Percentiles rank a stretch among this genome's conserved stretches.
Evolutionary conservation across 257 asterid species (phyloP).

Genomic region (Penstemon eatonii): DNA sequence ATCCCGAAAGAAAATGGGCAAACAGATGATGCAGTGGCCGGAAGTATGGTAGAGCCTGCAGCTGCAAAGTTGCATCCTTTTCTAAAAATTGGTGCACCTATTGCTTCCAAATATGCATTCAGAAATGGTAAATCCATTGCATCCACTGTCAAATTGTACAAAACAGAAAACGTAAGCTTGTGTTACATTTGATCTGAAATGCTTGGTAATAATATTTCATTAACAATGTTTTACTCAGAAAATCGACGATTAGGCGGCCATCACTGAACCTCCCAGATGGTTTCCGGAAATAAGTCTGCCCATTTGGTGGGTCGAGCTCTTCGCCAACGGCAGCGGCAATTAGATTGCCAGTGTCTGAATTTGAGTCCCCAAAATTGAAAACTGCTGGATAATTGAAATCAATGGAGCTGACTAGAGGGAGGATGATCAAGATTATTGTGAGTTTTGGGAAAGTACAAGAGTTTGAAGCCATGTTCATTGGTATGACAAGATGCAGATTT

Average conservation of each 20-base stretch:
- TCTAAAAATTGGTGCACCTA: slow-evolving; percentile 37
- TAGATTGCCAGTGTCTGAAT: slow-evolving; percentile 43
- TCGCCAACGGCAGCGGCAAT: slow-evolving; percentile 37
- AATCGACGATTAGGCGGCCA: slow-evolving; percentile 45
- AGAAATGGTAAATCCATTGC: slow-evolving; percentile 34
- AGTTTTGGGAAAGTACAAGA: too few relatives aligned
- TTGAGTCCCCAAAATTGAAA: slow-evolving; percentile 43
- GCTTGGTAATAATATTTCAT: too few relatives aligned
- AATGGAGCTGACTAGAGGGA: neutral
- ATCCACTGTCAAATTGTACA: neutral
- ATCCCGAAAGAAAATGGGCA: slow-evolving; percentile 43
- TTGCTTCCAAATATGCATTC: slow-evolving; percentile 41
- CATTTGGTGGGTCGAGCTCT: slow-evolving; percentile 33
- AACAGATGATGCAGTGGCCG: slow-evolving; percentile 19
- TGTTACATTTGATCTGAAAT: too few relatives aligned
- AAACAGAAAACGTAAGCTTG: neutral
- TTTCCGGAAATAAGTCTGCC: slow-evolving; percentile 39
- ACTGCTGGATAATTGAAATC: slow-evolving; percentile 18
- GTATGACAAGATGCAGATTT: slow-evolving; percentile 24
- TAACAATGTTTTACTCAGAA: slow-evolving; percentile 30
- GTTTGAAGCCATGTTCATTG: too few relatives aligned
- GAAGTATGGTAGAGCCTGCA: slow-evolving; percentile 41
- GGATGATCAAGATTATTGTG: too few relatives aligned
- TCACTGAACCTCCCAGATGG: slow-evolving; percentile 43
- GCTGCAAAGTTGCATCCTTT: slow-evolving; percentile 42